Evolutionary conservation across 257 asterid species (phyloP).

Genomic region (Mentha longifolia): DNA sequence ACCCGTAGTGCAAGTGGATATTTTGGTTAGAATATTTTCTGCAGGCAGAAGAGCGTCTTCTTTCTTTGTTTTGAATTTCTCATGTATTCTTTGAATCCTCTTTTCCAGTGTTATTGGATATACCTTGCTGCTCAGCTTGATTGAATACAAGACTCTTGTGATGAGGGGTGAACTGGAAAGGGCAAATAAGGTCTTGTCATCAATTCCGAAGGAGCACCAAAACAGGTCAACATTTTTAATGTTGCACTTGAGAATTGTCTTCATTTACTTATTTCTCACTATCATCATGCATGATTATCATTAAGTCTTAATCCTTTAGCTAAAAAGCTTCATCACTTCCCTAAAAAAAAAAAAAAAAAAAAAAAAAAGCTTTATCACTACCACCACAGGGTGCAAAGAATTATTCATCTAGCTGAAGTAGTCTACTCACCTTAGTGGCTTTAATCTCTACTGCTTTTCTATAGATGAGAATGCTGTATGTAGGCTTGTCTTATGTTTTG

Average conservation of each 20-base stretch:
- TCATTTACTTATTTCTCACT: background rate
- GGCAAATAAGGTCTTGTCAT: conserved; percentile 79
- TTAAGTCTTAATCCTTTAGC: background rate
- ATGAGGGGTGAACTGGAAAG: conserved; percentile 96
- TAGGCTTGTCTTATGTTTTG: conserved; percentile 8
- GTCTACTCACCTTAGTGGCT: conserved; percentile 20
- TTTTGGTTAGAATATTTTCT: background rate
- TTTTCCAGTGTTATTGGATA: conserved; percentile 80
- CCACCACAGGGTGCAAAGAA: background rate
- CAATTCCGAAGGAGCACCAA: conserved; percentile 89
- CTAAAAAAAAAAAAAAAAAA: no score
- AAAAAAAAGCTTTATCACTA: conserved; percentile 1
- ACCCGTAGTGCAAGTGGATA: conserved; percentile 25
- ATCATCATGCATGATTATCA: conserved; percentile 26
- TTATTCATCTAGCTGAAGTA: conserved; percentile 5
- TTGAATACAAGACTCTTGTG: conserved; percentile 95
- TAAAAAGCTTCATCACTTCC: conserved; percentile 2
- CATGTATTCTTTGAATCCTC: conserved; percentile 26
- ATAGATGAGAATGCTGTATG: conserved; percentile 19
- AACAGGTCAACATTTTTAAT: conserved; percentile 59
- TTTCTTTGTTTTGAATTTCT: conserved; percentile 9
- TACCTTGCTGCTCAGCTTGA: conserved; percentile 85
- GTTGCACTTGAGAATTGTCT: conserved; percentile 11
- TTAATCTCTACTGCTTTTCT: conserved; percentile 1
- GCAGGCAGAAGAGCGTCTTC: background rate